These are phyloP conservation scores for Fallopia convolvulus DNA, from an alignment of 148 eudicot genomes.

Conservation along the genomic window DNA sequence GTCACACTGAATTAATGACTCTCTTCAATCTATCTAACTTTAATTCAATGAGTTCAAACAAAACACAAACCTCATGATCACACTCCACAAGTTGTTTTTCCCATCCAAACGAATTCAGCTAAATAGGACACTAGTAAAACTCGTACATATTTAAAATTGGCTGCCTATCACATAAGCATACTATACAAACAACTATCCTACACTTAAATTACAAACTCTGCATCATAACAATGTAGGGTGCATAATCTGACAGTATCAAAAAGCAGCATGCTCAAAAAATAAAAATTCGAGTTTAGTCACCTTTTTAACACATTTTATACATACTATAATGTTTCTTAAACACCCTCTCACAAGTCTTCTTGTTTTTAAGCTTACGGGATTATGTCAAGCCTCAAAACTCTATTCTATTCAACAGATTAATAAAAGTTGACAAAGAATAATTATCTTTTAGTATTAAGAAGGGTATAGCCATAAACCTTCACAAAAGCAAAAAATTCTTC, in stretches of 20 bases:
- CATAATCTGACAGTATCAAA: no score
- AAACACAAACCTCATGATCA: conserved; percentile 65
- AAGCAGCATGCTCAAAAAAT: no score
- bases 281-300: not conserved
- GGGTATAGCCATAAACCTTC: conserved; percentile 41
- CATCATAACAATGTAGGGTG: no score
- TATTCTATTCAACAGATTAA: not conserved
- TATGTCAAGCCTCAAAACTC: not conserved
- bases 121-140: no score
- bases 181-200: not conserved
- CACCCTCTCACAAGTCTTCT: not conserved
- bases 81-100: conserved; percentile 91
- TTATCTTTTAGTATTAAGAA: not conserved
- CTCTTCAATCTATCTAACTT: no score
- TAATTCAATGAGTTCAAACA: not conserved
- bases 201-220: not conserved
- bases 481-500: conserved; percentile 81
- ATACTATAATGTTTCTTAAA: not conserved
- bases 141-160: not conserved
- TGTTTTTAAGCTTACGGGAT: not conserved
- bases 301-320: not conserved
- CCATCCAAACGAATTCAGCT: no score
- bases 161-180: not conserved
- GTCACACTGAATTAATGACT: no score
- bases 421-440: not conserved